Evolutionary conservation across 495 filamentous ascomycete genomes (phyloP), one percentile per base, ranked within the genome.

Genomic region (Penicillium ochrochloron): DNA sequence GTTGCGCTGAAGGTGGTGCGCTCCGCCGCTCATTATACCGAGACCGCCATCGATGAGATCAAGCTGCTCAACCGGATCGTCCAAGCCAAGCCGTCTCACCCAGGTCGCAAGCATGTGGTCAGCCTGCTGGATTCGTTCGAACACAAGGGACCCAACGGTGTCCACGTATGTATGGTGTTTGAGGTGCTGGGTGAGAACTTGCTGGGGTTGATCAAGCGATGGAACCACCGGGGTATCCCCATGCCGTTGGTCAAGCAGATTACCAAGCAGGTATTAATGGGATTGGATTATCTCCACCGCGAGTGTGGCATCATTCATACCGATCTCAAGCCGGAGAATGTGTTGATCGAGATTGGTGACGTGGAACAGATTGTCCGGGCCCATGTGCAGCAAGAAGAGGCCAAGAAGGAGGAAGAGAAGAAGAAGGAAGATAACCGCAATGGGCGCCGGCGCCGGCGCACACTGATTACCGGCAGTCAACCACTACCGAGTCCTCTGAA

Each of bases 241-340:
- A 96, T 96, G 89, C 85, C 90, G 21, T 84, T 99, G 34, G 95
- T 99, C 66, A 97, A 96, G 80, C 95, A 99, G 76, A 99, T 99
- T 77, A 94, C 96, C 3, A 99, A 99, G 76, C 95, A 99, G 76
- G 95, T 99, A 15, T 84, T 99, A 59, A 84, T 99, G 51, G 95
- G 95, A 5, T 82, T 99, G 52, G 95, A 99, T 71, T 98, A 99
- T 75, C 84, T 99, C 23, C 95, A 99, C 69, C 88, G 95, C 54
- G 95, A 99, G 78, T 99, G 95, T 80, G 96, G 96, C 64, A 99
- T 99, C 76, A 98, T 99, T 67, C 95, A 99, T 77, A 99, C 95
- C 7, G 95, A 99, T 77, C 78, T 99, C 65, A 99, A 99, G 75
- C 95, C 95, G 42, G 95, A 99, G 72, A 99, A 99, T 74, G 95